Conservation (phyloP, 768 basidiomycete genomes). For the Hericium erinaceus region DNA sequence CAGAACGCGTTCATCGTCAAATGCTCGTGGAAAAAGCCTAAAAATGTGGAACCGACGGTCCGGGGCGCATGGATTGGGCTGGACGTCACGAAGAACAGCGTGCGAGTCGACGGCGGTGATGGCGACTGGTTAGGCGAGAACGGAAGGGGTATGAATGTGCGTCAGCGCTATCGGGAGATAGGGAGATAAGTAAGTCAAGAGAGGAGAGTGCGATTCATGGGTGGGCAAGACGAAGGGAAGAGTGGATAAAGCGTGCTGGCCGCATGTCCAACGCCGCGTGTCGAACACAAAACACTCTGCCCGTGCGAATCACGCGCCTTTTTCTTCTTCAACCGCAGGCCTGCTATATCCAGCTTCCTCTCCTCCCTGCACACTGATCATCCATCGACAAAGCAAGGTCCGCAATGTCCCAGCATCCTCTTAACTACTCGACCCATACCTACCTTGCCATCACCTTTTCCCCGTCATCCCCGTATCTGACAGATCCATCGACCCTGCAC, state of each 20-base stretch:
- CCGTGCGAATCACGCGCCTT: not conserved
- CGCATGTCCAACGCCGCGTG: not conserved
- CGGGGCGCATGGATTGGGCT: not conserved
- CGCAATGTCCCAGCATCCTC: not conserved
- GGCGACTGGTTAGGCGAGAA: not conserved
- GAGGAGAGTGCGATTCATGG: not conserved
- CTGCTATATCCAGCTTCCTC: not conserved
- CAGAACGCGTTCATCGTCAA: conserved; percentile 11
- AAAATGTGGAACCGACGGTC: not conserved
- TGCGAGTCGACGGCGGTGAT: not conserved
- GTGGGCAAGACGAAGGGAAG: not conserved
- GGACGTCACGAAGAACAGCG: not conserved
- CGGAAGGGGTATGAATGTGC: not conserved
- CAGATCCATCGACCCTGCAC: conserved; percentile 3
- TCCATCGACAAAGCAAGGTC: not conserved
- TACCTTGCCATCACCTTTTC: conserved; percentile 10
- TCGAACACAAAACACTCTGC: not conserved
- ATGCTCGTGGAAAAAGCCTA: not conserved
- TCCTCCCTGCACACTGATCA: not conserved
- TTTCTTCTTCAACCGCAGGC: not conserved
- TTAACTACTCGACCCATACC: conserved; percentile 9
- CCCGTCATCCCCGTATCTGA: conserved; percentile 4
- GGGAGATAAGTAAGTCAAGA: not conserved
- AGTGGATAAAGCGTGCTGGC: not conserved
- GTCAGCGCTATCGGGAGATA: not conserved